Conservation (phyloP, 2,329 filamentous ascomycete genomes). For the Hypoxylon sp. region DNA sequence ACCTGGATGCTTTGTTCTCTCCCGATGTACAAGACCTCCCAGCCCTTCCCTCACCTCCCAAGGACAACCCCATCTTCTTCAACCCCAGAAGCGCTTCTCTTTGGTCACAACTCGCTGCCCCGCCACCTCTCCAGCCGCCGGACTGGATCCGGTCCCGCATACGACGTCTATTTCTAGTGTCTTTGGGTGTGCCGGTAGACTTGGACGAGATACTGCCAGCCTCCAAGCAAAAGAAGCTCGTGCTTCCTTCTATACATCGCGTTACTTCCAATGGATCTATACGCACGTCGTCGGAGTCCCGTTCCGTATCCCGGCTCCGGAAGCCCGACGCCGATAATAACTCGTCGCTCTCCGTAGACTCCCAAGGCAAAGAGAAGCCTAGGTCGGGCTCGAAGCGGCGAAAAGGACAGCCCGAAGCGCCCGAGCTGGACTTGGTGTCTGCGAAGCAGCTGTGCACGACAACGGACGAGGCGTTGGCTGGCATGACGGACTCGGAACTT, state of each 20-base stretch:
- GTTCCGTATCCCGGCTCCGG: slow-evolving; percentile 56
- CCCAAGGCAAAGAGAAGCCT: slow-evolving; percentile 60
- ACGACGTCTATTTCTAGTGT: slow-evolving; percentile 92
- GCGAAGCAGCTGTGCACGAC: slow-evolving; percentile 82
- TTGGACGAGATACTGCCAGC: slow-evolving; percentile 96
- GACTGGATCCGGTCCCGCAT: slow-evolving; percentile 98
- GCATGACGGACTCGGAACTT: slow-evolving; percentile 81
- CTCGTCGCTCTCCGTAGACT: slow-evolving; percentile 66
- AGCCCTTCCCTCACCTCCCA: slow-evolving; percentile 58
- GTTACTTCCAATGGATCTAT: slow-evolving; percentile 59
- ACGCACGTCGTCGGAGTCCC: slow-evolving; percentile 63
- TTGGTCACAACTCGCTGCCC: slow-evolving; percentile 95
- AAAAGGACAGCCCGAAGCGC: slow-evolving; percentile 71
- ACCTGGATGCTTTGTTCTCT: slow-evolving; percentile 72
- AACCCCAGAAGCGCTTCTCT: slow-evolving; percentile 88
- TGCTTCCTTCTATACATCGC: slow-evolving; percentile 75
- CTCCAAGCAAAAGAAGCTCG: slow-evolving; percentile 96
- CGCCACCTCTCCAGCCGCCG: slow-evolving; percentile 90
- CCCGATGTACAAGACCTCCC: slow-evolving; percentile 62
- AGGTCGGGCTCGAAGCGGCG: slow-evolving; percentile 51
- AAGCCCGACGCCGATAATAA: slow-evolving; percentile 58
- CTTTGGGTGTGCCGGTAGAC: slow-evolving; percentile 93
- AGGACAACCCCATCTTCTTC: slow-evolving; percentile 74
- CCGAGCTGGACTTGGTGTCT: slow-evolving; percentile 79
- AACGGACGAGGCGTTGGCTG: slow-evolving; percentile 81